Conservation (phyloP, 768 basidiomycete species). For the Lactarius hatsudake region DNA sequence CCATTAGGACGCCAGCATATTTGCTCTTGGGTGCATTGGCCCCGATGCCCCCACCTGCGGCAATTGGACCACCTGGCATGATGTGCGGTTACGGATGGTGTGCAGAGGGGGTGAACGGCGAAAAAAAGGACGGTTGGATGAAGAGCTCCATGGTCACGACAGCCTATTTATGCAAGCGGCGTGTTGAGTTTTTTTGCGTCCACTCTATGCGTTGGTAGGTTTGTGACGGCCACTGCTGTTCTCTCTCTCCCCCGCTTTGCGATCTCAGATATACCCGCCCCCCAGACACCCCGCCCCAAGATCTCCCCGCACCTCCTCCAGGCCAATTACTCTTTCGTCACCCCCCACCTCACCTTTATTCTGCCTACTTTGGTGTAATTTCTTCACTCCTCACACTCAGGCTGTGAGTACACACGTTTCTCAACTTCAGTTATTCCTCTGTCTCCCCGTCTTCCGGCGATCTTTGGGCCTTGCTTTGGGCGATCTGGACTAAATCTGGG, state of each 20-base stretch:
- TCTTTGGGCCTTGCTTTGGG: not conserved
- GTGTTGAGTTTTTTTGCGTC: not conserved
- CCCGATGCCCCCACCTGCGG: constrained; percentile 23
- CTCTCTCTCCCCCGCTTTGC: not conserved
- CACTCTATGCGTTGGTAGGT: not conserved
- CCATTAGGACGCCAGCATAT: constrained; percentile 39
- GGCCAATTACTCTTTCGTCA: not conserved
- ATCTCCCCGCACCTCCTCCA: no score
- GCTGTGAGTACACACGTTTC: not conserved
- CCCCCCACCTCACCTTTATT: no score
- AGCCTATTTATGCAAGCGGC: constrained; percentile 16
- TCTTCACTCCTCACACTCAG: not conserved
- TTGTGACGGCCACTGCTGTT: not conserved
- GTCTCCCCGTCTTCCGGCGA: not conserved
- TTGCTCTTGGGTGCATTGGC: constrained; percentile 25
- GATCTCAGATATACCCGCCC: constrained; percentile 8
- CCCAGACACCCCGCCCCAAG: not conserved
- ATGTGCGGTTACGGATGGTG: not conserved
- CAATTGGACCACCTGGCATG: constrained; percentile 29
- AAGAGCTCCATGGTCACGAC: not conserved
- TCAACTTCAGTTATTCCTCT: not conserved
- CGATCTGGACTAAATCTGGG: no score
- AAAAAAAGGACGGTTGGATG: not conserved
- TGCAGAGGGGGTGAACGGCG: not conserved
- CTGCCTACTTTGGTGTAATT: not conserved